Percentiles rank a stretch among this genome's conserved stretches.
These are phyloP conservation scores for Lipomyces anomalus DNA, from an alignment of 805 yeast genomes.

Conservation along the genomic window DNA sequence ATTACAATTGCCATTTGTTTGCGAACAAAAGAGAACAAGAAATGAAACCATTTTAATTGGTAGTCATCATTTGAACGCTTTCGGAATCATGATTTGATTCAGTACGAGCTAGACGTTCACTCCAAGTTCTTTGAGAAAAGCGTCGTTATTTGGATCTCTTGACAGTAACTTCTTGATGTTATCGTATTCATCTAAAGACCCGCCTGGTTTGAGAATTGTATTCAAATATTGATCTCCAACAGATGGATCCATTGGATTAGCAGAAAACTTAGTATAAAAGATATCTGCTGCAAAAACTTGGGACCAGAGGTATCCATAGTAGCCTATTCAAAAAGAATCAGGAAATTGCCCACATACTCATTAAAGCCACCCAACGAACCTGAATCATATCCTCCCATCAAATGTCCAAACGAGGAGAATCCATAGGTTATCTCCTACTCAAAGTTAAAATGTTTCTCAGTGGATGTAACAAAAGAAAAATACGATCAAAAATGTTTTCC, in stretches of 20 bases:
- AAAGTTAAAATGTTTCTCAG: too few relatives aligned
- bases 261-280: slow-evolving; percentile 61
- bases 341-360: too few relatives aligned
- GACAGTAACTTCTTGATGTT: slow-evolving; percentile 62
- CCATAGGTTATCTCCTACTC: slow-evolving; percentile 55
- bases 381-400: slow-evolving; percentile 78
- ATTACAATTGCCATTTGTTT: background rate
- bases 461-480: too few relatives aligned
- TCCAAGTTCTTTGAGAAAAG: slow-evolving; percentile 67
- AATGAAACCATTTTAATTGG: background rate
- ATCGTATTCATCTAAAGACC: slow-evolving; percentile 63
- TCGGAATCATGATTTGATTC: too few relatives aligned
- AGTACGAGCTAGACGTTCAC: too few relatives aligned
- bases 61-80: too few relatives aligned
- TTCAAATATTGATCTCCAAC: slow-evolving; percentile 67
- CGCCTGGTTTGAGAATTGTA: slow-evolving; percentile 63
- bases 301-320: slow-evolving; percentile 83
- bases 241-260: slow-evolving; percentile 57
- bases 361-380: too few relatives aligned
- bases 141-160: slow-evolving; percentile 66
- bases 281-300: slow-evolving; percentile 82
- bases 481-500: slow-evolving; percentile 53
- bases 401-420: slow-evolving; percentile 68
- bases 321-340: too few relatives aligned
- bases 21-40: background rate